Evolutionary conservation across 345 rosid species (phyloP), one percentile per base, ranked within the genome.

Genomic region (Eucalyptus melliodora): DNA sequence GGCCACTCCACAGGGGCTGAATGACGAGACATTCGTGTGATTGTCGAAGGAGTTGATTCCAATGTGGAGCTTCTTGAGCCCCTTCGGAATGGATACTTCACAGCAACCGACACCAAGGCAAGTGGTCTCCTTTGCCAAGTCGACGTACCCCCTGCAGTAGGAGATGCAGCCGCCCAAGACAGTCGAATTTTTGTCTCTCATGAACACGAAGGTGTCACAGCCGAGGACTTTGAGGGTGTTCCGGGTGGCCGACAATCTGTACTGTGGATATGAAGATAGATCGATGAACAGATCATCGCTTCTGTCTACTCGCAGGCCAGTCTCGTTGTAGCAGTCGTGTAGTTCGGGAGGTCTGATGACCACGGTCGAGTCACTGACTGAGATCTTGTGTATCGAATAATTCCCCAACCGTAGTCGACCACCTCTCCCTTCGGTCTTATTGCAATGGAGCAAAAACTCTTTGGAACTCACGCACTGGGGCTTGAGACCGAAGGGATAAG

Each of bases 241-340:
- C 65, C 30, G n/a, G 65, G 65, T 11, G 65, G 3, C 65, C 15
- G 65, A 55, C 0, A 55, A 21, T 55, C 60, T 55, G 11, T 21
- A 55, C 60, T 2, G 27, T 55, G 11, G 26, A 55, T 8, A 8
- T 55, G 14, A 1, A 5, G n/a, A 10, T 11, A 59, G 14, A 59
- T 59, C 2, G 14, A 59, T 59, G 65, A 0, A 2, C 65, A 5
- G 65, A 59, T 0, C 0, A 2, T 5, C 0, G 6, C 14, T 59
- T 2, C 0, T 4, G 65, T 11, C 4, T 24, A 5, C 0, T 19
- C 2, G 0, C 13, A 0, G 0, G n/a, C 3, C 13, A 1, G 26
- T 0, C 62, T 24, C 0, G 27, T 24, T 10, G 62, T 47, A 47
- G 50, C 50, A 49, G 2, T 11, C 5, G 72, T 30, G 0, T 14